Evolutionary conservation across 208 protist species (phyloP).

Genomic region (Balamuthia mandrillaris): DNA sequence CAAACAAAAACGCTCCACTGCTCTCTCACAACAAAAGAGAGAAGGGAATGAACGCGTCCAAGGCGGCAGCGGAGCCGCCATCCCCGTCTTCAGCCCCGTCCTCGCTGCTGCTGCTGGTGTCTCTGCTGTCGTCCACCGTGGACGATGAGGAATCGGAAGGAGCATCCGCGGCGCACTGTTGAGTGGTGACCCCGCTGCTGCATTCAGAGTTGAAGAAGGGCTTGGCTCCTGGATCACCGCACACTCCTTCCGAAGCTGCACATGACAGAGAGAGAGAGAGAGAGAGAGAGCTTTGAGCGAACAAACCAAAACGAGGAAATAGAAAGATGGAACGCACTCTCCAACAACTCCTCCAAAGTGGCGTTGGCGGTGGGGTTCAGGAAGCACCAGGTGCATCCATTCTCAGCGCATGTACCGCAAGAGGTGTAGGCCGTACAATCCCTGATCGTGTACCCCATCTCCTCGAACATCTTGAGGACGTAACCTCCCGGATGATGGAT

Average conservation of each 20-base stretch:
- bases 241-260: conserved; percentile 11
- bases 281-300: not conserved
- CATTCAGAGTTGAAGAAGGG: conserved; percentile 32
- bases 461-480: conserved; percentile 14
- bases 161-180: too few relatives aligned
- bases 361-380: too few relatives aligned
- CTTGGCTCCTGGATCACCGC: not conserved
- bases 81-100: too few relatives aligned
- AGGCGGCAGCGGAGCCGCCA: too few relatives aligned
- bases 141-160: too few relatives aligned
- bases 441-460: conserved; percentile 20
- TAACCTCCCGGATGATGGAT: conserved; percentile 8
- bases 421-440: conserved; percentile 25
- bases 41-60: too few relatives aligned
- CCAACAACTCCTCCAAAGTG: not conserved
- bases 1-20: too few relatives aligned
- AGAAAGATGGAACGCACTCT: not conserved
- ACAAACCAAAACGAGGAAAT: not conserved
- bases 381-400: conserved; percentile 18
- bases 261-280: too few relatives aligned
- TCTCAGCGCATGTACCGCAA: conserved; percentile 1
- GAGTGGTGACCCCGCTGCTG: too few relatives aligned
- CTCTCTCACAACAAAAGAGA: too few relatives aligned
- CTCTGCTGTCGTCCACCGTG: too few relatives aligned
- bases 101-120: too few relatives aligned